A percentile compares a stretch with the other conserved stretches of the same genome.
These are phyloP conservation scores for Oryza coarctata DNA, from an alignment of 176 grass and related monocot genomes.

Conservation along the genomic window DNA sequence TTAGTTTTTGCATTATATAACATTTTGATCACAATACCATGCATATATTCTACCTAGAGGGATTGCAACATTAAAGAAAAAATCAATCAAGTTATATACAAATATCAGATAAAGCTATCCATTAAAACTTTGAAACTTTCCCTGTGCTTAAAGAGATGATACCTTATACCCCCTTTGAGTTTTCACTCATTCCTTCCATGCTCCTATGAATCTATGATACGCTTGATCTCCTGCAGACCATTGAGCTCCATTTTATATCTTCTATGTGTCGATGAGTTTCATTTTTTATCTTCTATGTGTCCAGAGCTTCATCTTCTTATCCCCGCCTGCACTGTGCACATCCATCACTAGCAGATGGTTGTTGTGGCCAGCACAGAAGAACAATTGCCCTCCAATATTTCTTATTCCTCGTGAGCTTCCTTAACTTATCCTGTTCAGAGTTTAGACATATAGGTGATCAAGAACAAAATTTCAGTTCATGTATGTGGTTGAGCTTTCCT, in stretches of 20 bases:
- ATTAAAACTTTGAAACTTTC: not conserved
- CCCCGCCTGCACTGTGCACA: not conserved
- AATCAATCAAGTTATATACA: not conserved
- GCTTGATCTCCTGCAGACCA: not conserved
- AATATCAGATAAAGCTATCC: not conserved
- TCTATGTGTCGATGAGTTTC: not conserved
- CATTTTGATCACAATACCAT: not conserved
- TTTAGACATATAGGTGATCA: not conserved
- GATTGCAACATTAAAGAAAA: not conserved
- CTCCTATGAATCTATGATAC: not conserved
- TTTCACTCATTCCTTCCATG: not conserved
- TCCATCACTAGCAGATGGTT: not conserved
- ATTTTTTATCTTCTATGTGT: not conserved
- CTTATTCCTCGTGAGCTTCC: not conserved
- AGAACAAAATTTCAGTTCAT: not conserved
- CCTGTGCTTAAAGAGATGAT: not conserved
- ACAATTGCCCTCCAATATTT: not conserved
- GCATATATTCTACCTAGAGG: not conserved
- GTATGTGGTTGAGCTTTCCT: not conserved
- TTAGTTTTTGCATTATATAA: not conserved
- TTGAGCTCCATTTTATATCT: not conserved
- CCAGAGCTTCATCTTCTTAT: not conserved
- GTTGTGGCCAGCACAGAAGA: not conserved
- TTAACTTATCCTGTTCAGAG: not conserved
- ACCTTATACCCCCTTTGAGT: not conserved